Base-by-base conservation (phyloP, 495 filamentous ascomycete species). In the Polyplosphaeria fusca region DNA sequence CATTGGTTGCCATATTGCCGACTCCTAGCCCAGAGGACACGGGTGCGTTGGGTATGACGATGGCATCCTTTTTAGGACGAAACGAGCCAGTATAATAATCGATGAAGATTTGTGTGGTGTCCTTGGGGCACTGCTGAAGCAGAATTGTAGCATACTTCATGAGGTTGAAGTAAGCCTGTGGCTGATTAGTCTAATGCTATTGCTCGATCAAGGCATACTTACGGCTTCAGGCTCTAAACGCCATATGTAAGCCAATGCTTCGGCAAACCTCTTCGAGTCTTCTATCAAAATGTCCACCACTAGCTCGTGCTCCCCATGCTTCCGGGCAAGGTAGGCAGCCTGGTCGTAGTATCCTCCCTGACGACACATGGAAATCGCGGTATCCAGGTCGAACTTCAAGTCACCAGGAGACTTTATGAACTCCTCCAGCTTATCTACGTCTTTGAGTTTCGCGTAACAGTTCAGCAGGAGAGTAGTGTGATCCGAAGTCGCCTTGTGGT, bases 281-380 rank as follows among this genome's bases (percentile, higher is more conserved):
- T 98, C 93, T 38, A 97, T 91, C 48, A 98, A 68, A 37, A 98
- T 95, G 68, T 95, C 89, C 9, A 97, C 85, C 1, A 98, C 93
- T 54, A 96, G 79, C 27, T 95, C 91, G 63, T 93, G 88, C 66
- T 98, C 94, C 4, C 87, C 83, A 66, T 97, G 91, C 67, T 96
- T 94, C 50, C 89, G 88, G 11, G 93, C 92, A 42, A 98, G 79
- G 66, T 93, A 97, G 1, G 93, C 94, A 5, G 93, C 93, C 73
- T 98, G 93, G 58, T 96, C 89, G 67, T 85, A 92, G 69, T 98
- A 98, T n/a, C 94, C 91, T 20, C 91, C 94, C 73, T 98, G 93
- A 16, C 94, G 83, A 63, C 93, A 98, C 93, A 98, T 97, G 3
- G 86, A 82, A 46, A 97, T 98, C 2, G 94, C 94, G 5, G 94